Evolutionary conservation across 441 rosid genomes (phyloP), one percentile per base, ranked within the genome.

Genomic region (Corymbia citriodora): DNA sequence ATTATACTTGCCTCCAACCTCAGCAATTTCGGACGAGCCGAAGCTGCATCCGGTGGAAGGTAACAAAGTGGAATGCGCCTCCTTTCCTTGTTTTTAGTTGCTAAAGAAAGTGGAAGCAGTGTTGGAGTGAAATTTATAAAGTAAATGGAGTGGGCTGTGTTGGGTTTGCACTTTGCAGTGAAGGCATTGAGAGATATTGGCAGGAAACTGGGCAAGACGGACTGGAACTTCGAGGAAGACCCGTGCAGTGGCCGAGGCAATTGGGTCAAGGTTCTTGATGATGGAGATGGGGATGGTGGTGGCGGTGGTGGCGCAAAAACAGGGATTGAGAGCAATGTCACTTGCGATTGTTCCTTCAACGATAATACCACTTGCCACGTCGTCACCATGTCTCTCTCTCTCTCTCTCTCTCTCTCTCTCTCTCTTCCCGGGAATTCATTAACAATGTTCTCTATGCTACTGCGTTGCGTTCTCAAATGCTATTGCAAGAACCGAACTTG

Each of bases 211-310:
- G 98, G 96, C 93, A 96, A 95, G 92, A 94, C 89, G 88, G 97
- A 96, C 88, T 98, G 98, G 98, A 92, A 95, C 87, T 96, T 96
- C 88, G 89, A 92, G 48, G 92, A 93, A 88, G 99, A 97, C 90
- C 99, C 99, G 33, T 98, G 99, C 89, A 95, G 96, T 90, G 95
- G 97, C 48, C 89, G 93, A 91, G 96, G 96, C 90, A 97, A 93
- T 68, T 97, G 97, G 98, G 3, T 23, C 85, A 87, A 14, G 4
- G 74, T 86, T 18, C 31, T 54, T 53, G 95, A 93, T 61, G 90
- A 87, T 79, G 85, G 12, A 1, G 52, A 79, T 45, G 85, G 65
- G 65, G 65, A 40, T 40, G 45, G 2, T 0, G 85, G 48, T 7
- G 18, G 85, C 7, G 18, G 70, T 10, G 52, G 17, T n/a, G 85